Evolutionary conservation across 1,284 basidiomycete species (phyloP).

Genomic region (Porphyrellus sp.): DNA sequence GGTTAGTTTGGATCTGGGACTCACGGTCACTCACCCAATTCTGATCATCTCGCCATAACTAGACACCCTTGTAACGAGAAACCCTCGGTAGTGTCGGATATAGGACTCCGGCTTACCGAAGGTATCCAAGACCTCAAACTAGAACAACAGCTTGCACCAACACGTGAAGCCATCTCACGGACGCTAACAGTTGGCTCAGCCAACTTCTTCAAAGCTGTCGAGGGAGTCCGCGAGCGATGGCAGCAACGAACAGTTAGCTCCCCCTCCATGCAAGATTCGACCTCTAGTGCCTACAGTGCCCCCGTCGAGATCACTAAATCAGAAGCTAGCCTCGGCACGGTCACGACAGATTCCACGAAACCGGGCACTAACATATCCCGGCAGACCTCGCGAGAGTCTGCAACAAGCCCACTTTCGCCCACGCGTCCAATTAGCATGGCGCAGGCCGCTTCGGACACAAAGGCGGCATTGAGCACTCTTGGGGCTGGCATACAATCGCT

Average conservation of each 20-base stretch:
- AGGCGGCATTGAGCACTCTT: conserved; percentile 45
- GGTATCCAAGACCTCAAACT: conserved; percentile 89
- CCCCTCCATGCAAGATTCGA: conserved; percentile 31
- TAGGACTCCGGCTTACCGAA: conserved; percentile 83
- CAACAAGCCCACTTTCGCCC: conserved; percentile 23
- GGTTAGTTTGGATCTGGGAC: conserved; percentile 44
- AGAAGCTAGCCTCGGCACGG: conserved; percentile 37
- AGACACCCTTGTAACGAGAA: conserved; percentile 88
- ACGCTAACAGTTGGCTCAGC: conserved; percentile 74
- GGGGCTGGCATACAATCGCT: conserved; percentile 64
- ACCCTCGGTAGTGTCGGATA: conserved; percentile 83
- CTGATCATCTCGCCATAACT: conserved; percentile 11
- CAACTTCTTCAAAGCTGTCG: conserved; percentile 84
- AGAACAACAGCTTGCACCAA: conserved; percentile 85
- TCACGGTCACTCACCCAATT: neutral
- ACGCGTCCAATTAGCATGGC: conserved; percentile 33
- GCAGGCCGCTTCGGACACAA: conserved; percentile 36
- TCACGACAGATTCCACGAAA: conserved; percentile 26
- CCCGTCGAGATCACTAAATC: conserved; percentile 50
- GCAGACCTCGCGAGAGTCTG: conserved; percentile 32
- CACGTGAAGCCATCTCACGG: conserved; percentile 78
- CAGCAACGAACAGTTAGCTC: conserved; percentile 46
- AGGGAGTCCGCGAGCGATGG: conserved; percentile 79
- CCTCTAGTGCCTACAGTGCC: conserved; percentile 26
- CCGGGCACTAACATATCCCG: conserved; percentile 28